A percentile compares a stretch with the other conserved stretches of the same genome.
These are phyloP conservation scores for Eutrema salsugineum DNA, from an alignment of 441 rosid species.

Conservation along the genomic window DNA sequence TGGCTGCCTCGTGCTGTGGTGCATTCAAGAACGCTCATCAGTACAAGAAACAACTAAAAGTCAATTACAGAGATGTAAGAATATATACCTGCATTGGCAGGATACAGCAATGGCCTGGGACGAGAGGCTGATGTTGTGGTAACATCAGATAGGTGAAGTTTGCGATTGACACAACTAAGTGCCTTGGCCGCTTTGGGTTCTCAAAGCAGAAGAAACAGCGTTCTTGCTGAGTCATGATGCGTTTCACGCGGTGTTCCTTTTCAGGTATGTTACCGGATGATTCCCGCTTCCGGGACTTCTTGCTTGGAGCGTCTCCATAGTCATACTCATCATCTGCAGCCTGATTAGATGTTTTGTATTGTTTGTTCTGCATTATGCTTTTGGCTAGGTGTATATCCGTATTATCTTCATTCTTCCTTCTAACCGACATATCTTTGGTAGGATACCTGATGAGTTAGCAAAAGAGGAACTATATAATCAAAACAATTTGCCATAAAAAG, in stretches of 20 bases:
- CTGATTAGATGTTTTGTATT: conserved; percentile 58
- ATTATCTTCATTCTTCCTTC: conserved; percentile 60
- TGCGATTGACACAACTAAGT: conserved; percentile 81
- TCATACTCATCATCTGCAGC: conserved; percentile 88
- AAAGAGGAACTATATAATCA: not conserved
- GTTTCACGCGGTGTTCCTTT: conserved; percentile 40
- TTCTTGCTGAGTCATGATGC: conserved; percentile 82
- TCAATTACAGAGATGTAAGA: not conserved
- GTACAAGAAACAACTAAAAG: not conserved
- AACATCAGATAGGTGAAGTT: conserved; percentile 85
- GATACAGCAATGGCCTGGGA: conserved; percentile 91
- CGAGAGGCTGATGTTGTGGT: conserved; percentile 71
- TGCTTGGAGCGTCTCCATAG: conserved; percentile 71
- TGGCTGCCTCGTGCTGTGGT: conserved; percentile 75
- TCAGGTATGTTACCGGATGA: conserved; percentile 27
- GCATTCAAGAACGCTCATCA: not conserved
- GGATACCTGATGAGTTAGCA: conserved; percentile 28
- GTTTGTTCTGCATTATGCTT: conserved; percentile 66
- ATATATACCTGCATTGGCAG: conserved; percentile 61
- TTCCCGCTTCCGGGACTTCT: conserved; percentile 47
- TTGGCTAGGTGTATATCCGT: conserved; percentile 71
- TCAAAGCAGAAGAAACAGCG: conserved; percentile 90
- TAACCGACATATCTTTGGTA: conserved; percentile 37
- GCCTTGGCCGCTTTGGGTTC: conserved; percentile 80
- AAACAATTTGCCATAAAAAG: not conserved